Evolutionary conservation across 2,329 filamentous ascomycete genomes (phyloP), one percentile per base, ranked within the genome.

Genomic region (Alternaria metachromatica): DNA sequence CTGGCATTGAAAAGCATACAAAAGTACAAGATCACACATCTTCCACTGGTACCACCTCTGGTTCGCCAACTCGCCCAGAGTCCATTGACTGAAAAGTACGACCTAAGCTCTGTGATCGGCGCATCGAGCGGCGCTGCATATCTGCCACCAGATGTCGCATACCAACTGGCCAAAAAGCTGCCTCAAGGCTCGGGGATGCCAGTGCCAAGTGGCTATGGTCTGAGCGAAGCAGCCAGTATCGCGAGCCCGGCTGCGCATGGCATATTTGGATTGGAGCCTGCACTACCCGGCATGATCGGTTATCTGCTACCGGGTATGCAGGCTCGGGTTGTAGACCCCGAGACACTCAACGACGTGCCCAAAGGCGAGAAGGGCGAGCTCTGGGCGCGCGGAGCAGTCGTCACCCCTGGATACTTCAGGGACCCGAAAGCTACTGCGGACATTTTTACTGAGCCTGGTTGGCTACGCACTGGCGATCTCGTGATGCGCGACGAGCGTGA

Each of bases 351-450:
- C 45, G 69, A 77, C 21, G 75, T 77, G 4, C 43, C 58, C 6
- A 71, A 63, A 33, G 70, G 73, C 12, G 57, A 69, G 44, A 72
- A 72, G 41, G 74, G 75, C 21, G 75, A 76, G 55, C 49, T 77
- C 7, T 78, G 75, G 75, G 72, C 53, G 0, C 60, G 73, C 10
- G 73, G 73, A 5, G 46, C 70, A n/a, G 72, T 76, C 2, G 74
- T 78, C 0, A 76, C 73, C 2, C 73, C 72, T 3, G 75, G 75
- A 7, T 77, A 76, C 43, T 77, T 76, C 69, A 74, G 71, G 46
- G 75, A 77, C 49, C 37, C 61, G 5, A 60, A 65, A 50, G 75
- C 75, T 0, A 77, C 73, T 5, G 68, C 70, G 6, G 74, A 76
- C 4, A 66, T 76, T 2, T 76, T 77, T 25, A 54, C 70, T 5